Evolutionary conservation across 176 grass and related monocot species (phyloP).

Genomic region (Aegilops bicornis): DNA sequence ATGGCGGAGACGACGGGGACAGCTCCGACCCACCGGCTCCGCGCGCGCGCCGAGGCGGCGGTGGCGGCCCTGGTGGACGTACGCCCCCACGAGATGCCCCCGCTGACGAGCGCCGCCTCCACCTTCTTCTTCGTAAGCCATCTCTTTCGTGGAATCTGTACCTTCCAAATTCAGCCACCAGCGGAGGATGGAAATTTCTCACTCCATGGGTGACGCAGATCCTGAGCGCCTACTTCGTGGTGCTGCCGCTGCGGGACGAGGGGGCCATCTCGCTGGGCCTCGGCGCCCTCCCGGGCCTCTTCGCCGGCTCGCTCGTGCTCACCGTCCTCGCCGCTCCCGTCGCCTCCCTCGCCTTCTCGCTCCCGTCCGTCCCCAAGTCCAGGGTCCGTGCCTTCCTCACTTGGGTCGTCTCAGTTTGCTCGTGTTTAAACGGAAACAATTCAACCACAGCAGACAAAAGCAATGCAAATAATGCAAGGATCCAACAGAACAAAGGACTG

Average conservation of each 20-base stretch:
- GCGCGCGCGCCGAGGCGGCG: conserved; percentile 47
- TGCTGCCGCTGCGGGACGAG: conserved; percentile 85
- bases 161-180: background rate
- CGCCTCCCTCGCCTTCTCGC: conserved; percentile 81
- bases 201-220: conserved; percentile 36
- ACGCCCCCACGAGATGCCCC: conserved; percentile 64
- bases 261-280: conserved; percentile 85
- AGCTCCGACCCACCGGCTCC: background rate
- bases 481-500: background rate
- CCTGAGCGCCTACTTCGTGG: conserved; percentile 81
- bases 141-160: background rate
- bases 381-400: conserved; percentile 32
- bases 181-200: background rate
- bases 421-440: background rate
- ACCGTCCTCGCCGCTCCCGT: conserved; percentile 81
- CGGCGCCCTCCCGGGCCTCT: conserved; percentile 65
- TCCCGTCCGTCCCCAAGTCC: conserved; percentile 70
- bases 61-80: conserved; percentile 56
- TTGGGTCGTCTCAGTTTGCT: background rate
- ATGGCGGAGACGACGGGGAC: conserved; percentile 23
- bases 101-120: conserved; percentile 63
- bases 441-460: background rate
- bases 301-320: conserved; percentile 77
- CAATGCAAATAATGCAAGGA: background rate
- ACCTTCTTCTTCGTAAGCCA: conserved; percentile 94